Percentiles rank a stretch among this genome's conserved stretches.
Evolutionary conservation across 1,284 basidiomycete species (phyloP).

Genomic region (Fistulinella cinereoalba): DNA sequence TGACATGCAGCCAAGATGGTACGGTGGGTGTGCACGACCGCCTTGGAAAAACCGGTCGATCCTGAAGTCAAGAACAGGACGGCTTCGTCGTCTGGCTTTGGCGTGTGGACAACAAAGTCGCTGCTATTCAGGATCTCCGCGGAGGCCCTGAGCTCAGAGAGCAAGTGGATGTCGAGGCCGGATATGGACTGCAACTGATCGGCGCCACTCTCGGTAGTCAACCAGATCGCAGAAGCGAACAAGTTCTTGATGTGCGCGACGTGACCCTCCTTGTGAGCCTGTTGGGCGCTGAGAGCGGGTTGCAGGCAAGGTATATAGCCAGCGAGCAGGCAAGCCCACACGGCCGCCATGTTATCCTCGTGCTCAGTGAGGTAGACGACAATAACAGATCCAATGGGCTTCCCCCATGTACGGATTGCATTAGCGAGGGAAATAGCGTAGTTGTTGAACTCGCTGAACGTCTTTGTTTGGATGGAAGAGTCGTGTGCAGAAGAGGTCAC

Average conservation of each 20-base stretch:
- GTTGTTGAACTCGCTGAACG: constrained; percentile 26
- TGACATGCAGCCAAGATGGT: constrained; percentile 26
- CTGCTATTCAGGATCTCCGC: constrained; percentile 3
- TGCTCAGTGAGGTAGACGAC: constrained; percentile 33
- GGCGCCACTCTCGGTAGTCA: constrained; percentile 31
- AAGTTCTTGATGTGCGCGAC: constrained; percentile 28
- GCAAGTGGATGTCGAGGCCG: constrained; percentile 28
- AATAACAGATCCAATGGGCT: constrained; percentile 29
- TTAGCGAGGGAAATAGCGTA: constrained; percentile 19
- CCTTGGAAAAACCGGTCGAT: constrained; percentile 30
- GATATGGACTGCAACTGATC: constrained; percentile 29
- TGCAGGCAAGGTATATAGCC: constrained; percentile 32
- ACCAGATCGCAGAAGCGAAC: constrained; percentile 29
- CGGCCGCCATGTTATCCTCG: constrained; percentile 33
- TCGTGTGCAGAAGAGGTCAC: constrained; percentile 33
- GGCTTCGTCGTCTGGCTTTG: constrained; percentile 27
- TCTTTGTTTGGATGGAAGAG: constrained; percentile 30
- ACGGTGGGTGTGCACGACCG: constrained; percentile 26
- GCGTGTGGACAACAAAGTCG: constrained; percentile 16
- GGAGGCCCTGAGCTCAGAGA: constrained; percentile 23
- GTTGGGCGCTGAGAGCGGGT: constrained; percentile 32
- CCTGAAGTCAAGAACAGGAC: constrained; percentile 29
- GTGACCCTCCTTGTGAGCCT: constrained; percentile 32
- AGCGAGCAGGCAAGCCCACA: constrained; percentile 33
- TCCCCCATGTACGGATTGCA: constrained; percentile 18